These are phyloP conservation scores for Botryotinia globosa DNA, from an alignment of 2,329 filamentous ascomycete genomes.

Conservation along the genomic window DNA sequence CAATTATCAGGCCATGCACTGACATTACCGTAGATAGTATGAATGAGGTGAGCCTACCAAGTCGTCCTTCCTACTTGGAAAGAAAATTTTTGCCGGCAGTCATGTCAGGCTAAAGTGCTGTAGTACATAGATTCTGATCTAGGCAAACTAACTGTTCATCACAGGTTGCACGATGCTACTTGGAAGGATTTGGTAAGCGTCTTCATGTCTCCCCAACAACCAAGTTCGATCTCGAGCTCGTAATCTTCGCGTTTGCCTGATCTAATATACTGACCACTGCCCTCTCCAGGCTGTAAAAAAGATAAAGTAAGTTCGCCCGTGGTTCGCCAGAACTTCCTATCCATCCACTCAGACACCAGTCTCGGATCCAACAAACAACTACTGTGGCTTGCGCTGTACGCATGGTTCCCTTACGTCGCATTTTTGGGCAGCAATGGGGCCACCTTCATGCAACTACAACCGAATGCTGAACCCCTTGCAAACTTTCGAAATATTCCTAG, in stretches of 20 bases:
- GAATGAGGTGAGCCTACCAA: conserved; percentile 66
- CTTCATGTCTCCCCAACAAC: neutral
- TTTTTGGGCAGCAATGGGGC: conserved; percentile 47
- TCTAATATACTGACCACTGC: conserved; percentile 16
- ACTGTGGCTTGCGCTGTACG: conserved; percentile 35
- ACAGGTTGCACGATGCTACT: conserved; percentile 76
- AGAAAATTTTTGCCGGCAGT: conserved; percentile 7
- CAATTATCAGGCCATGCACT: conserved; percentile 25
- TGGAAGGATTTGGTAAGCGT: conserved; percentile 77
- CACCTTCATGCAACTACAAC: conserved; percentile 22
- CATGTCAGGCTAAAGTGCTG: neutral
- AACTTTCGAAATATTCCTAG: conserved; percentile 26
- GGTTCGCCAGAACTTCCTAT: conserved; percentile 2
- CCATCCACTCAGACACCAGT: conserved; percentile 20
- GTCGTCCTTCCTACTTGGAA: neutral
- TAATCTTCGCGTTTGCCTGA: conserved; percentile 16
- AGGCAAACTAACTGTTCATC: conserved; percentile 14
- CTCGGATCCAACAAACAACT: conserved; percentile 6
- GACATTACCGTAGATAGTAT: conserved; percentile 68
- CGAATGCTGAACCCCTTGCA: conserved; percentile 23
- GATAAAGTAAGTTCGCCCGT: conserved; percentile 75
- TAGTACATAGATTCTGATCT: conserved; percentile 20
- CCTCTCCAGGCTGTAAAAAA: conserved; percentile 66
- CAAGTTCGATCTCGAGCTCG: conserved; percentile 5
- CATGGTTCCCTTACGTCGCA: conserved; percentile 32